A percentile compares a stretch with the other conserved stretches of the same genome.
Evolutionary conservation across 2,329 filamentous ascomycete species (phyloP).

Genomic region (Exophiala aquamarina): DNA sequence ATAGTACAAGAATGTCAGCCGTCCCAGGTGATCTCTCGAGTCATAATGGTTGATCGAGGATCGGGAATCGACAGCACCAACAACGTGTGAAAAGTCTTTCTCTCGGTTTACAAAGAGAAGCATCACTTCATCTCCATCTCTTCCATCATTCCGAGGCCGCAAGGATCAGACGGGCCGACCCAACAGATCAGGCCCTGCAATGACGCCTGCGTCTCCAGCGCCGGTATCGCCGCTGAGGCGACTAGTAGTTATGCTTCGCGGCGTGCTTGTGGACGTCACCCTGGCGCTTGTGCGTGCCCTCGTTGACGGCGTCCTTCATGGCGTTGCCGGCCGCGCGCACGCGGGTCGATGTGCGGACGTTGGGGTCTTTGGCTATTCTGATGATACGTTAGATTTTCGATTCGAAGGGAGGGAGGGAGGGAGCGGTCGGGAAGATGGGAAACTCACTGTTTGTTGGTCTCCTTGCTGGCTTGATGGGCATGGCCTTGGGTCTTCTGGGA

Average conservation of each 20-base stretch:
- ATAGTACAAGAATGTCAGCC: too few relatives aligned
- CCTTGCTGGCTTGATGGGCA: conserved; percentile 19
- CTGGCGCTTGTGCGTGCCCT: conserved; percentile 18
- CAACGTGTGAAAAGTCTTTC: too few relatives aligned
- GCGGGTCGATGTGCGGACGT: conserved; percentile 19
- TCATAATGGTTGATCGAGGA: too few relatives aligned
- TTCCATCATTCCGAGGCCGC: too few relatives aligned
- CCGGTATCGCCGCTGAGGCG: background rate
- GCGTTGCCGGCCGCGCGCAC: conserved; percentile 22
- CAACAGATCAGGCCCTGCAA: too few relatives aligned
- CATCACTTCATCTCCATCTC: too few relatives aligned
- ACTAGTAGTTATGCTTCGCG: conserved; percentile 25
- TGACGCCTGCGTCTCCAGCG: background rate
- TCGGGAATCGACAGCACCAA: too few relatives aligned
- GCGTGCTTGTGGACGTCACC: conserved; percentile 22
- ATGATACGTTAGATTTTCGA: background rate
- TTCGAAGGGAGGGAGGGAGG: background rate
- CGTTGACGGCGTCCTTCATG: conserved; percentile 22
- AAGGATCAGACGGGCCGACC: too few relatives aligned
- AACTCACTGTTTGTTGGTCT: conserved; percentile 25
- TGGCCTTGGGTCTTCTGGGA: conserved; percentile 22
- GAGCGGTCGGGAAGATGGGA: background rate
- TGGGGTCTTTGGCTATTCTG: conserved; percentile 25
- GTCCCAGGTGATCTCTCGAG: too few relatives aligned
- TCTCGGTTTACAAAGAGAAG: too few relatives aligned